A percentile compares a stretch with the other conserved stretches of the same genome.
Evolutionary conservation across 805 yeast genomes (phyloP).

Genomic region (Teunomyces lycoperdinae): DNA sequence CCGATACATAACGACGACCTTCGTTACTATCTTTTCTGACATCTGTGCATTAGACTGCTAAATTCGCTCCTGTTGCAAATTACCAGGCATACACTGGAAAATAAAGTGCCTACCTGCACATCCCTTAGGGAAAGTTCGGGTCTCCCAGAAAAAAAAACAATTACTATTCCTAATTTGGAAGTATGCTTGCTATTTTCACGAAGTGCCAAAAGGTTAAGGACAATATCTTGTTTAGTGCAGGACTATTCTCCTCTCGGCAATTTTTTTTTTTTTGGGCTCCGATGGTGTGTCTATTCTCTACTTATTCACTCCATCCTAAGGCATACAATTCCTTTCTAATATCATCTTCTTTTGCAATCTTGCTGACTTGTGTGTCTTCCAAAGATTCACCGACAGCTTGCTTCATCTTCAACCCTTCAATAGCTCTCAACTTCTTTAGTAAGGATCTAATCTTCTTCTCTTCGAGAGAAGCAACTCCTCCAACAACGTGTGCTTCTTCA

Average conservation of each 20-base stretch:
- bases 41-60: neutral
- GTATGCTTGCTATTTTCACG: neutral
- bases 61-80: neutral
- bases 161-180: slow-evolving; percentile 5
- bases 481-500: slow-evolving; percentile 44
- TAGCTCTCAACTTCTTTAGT: slow-evolving; percentile 93
- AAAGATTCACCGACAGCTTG: slow-evolving; percentile 79
- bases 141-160: neutral
- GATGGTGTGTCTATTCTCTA: neutral
- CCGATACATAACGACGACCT: too few species aligned
- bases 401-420: slow-evolving; percentile 82
- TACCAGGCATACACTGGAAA: neutral
- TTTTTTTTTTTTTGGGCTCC: neutral
- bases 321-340: slow-evolving; percentile 70
- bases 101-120: neutral
- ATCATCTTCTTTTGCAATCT: slow-evolving; percentile 81
- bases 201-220: neutral
- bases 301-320: slow-evolving; percentile 61
- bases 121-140: neutral
- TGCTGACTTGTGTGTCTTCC: slow-evolving; percentile 90
- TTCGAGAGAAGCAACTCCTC: slow-evolving; percentile 70
- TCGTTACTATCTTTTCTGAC: too few species aligned
- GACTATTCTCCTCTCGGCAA: neutral
- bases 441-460: slow-evolving; percentile 90
- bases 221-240: neutral